Base-by-base conservation (phyloP, 2,329 filamentous ascomycete genomes). In the Sarocladium brachiariae region DNA sequence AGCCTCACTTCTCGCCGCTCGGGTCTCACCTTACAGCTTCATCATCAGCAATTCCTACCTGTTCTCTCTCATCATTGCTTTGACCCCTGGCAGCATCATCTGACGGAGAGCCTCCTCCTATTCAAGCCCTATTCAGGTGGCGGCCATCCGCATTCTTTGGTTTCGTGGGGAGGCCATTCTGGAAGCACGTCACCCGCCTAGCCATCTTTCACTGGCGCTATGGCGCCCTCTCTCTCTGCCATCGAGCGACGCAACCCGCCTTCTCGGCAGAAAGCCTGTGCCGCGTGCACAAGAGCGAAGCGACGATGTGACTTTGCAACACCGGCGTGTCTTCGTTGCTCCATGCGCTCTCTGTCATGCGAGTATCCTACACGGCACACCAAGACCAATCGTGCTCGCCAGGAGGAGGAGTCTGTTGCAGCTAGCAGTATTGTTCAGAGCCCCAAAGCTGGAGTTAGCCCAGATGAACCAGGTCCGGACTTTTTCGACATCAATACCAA, bases 251-350 rank as follows among this genome's bases (percentile, higher is more conserved):
- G 55, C 23, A 74, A 74, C 61, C 73, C 71, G 30, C 74, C 69
- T 39, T 70, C 70, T 4, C 63, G 72, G 51, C 74, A 77, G 43
- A 82, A 80, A 62, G 77, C 80, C 3, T 83, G 79, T 57, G 65
- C 70, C 3, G 71, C 73, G 23, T 83, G 80, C 63, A 78, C 73
- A 45, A 74, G 71, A 56, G 71, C 78, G 21, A 83, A 82, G 61
- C 71, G 79, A 13, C 74, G 74, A 45, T 83, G 80, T 59, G 75
- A 78, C 55, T 70, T 76, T 33, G 69, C 68, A 16, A 59, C 70
- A 13, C 79, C 78, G 2, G 59, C 68, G 11, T 84, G 80, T 56
- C 62, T 71, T 14, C 70, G 80, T 38, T 83, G 80, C 58, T 59
- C 63, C 0, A 71, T 73, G 51, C 70, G 76, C 24, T 62, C 64